phyloP scores from a whole-genome alignment of 345 rosid genomes.

The Arabis hirsuta region DNA sequence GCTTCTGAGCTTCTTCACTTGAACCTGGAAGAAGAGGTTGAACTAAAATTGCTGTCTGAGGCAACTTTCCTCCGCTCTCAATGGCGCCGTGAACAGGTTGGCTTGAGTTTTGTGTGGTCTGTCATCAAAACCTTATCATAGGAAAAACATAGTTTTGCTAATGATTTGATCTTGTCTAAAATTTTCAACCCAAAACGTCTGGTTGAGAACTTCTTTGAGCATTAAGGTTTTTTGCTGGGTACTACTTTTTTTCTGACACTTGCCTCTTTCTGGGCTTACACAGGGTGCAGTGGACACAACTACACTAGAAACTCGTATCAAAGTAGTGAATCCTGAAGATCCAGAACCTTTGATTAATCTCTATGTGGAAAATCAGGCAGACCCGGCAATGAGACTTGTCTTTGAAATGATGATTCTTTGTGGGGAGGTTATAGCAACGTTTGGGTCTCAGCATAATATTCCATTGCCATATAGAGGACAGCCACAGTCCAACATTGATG shows the following conservation, averaged over 20 bases:
- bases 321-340: conserved; percentile 86
- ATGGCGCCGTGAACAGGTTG: conserved; percentile 92
- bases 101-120: conserved; percentile 28
- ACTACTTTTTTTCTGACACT: not conserved
- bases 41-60: conserved; percentile 73
- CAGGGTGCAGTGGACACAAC: conserved; percentile 97
- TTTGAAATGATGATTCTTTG: conserved; percentile 99
- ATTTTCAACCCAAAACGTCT: conserved; percentile 3
- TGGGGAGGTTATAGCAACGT: conserved; percentile 89
- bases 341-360: conserved; percentile 77
- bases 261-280: conserved; percentile 31
- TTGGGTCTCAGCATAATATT: conserved; percentile 71
- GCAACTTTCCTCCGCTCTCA: conserved; percentile 75
- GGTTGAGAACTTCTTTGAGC: conserved; percentile 20
- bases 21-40: conserved; percentile 87
- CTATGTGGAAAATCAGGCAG: conserved; percentile 90
- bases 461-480: conserved; percentile 97
- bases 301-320: conserved; percentile 79
- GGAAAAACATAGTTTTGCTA: conserved; percentile 12
- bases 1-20: conserved; percentile 88
- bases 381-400: conserved; percentile 90
- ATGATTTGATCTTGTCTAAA: conserved; percentile 1
- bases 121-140: conserved; percentile 7
- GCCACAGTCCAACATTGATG: conserved; percentile 86
- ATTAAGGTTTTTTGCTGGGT: not conserved